Percentiles rank a stretch among this genome's conserved stretches.
Evolutionary conservation across 1,139 yeast genomes (phyloP).

Genomic region (Hansenula lynferdii): DNA sequence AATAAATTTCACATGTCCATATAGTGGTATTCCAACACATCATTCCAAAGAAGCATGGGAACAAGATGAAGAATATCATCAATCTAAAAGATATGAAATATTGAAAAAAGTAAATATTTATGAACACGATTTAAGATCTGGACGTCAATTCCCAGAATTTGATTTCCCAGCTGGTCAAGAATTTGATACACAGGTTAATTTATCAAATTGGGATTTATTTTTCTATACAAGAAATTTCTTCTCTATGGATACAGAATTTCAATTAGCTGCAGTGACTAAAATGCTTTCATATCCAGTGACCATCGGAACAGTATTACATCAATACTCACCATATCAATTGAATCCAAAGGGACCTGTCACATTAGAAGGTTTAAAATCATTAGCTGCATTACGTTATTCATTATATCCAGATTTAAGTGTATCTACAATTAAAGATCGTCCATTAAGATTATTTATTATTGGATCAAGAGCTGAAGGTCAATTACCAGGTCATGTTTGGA

Average conservation of each 20-base stretch:
- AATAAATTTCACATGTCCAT: constrained; percentile 84
- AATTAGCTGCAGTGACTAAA: constrained; percentile 91
- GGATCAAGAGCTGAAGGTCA: constrained; percentile 95
- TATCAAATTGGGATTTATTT: constrained; percentile 87
- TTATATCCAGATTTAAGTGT: constrained; percentile 68
- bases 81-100: constrained; percentile 58
- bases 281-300: constrained; percentile 92
- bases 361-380: constrained; percentile 85
- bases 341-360: constrained; percentile 86
- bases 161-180: constrained; percentile 85
- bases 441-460: constrained; percentile 80
- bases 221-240: constrained; percentile 90
- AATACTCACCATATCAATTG: constrained; percentile 76
- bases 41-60: constrained; percentile 90
- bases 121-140: constrained; percentile 93
- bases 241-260: constrained; percentile 97
- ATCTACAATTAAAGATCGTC: constrained; percentile 70
- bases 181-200: constrained; percentile 70
- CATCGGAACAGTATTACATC: constrained; percentile 77
- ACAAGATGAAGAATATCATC: constrained; percentile 68
- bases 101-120: constrained; percentile 84
- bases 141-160: constrained; percentile 91
- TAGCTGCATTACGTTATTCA: constrained; percentile 88
- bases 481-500: constrained; percentile 95
- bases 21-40: constrained; percentile 95